A percentile compares a stretch with the other conserved stretches of the same genome.
These are phyloP conservation scores for Sextonia rubra DNA, from an alignment of 164 flowering plant species.

Conservation along the genomic window DNA sequence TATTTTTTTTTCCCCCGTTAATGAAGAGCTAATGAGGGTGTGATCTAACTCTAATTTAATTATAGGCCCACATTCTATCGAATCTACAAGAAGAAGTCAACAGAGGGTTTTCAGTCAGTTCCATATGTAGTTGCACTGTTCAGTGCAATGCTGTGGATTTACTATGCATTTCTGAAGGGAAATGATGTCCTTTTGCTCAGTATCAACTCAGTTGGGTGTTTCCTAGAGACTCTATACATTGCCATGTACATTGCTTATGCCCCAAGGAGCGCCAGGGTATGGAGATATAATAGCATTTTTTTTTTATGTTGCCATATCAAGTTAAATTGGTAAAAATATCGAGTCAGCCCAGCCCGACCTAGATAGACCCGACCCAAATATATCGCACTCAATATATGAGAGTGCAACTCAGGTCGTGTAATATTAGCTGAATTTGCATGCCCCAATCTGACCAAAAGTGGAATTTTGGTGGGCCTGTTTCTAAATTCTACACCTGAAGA, in stretches of 20 bases:
- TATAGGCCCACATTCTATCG: constrained; percentile 52
- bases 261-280: constrained; percentile 39
- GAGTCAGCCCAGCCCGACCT: too few relatives aligned
- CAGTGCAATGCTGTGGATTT: constrained; percentile 58
- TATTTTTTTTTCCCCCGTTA: too few relatives aligned
- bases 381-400: too few relatives aligned
- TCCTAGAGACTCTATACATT: constrained; percentile 39
- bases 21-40: not conserved
- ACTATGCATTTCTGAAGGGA: constrained; percentile 45
- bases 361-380: too few relatives aligned
- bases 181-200: constrained; percentile 42
- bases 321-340: too few relatives aligned
- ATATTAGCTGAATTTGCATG: too few relatives aligned
- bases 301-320: not conserved
- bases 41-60: not conserved
- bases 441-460: too few relatives aligned
- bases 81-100: constrained; percentile 47
- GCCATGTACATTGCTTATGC: constrained; percentile 36
- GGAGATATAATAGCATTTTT: not conserved
- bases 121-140: constrained; percentile 55
- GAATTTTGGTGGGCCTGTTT: too few relatives aligned
- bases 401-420: too few relatives aligned
- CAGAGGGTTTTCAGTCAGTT: constrained; percentile 49
- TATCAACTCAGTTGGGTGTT: constrained; percentile 40
- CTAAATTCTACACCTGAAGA: too few relatives aligned